These are phyloP conservation scores for Colletotrichum costaricense DNA, from an alignment of 2,329 filamentous ascomycete species.

Conservation along the genomic window DNA sequence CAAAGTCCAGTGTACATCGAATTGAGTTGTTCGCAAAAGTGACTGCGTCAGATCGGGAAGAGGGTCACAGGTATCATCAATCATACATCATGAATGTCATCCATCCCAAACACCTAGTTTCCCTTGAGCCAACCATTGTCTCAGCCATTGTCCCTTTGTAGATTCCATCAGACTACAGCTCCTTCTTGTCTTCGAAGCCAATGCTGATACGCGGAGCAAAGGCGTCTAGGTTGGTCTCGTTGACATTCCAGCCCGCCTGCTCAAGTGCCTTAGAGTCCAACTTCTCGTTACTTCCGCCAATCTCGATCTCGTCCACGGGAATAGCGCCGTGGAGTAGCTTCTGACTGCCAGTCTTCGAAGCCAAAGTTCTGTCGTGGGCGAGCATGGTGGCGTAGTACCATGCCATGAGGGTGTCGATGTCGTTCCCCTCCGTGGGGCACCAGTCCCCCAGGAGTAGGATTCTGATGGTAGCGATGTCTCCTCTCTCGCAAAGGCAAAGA, in stretches of 20 bases:
- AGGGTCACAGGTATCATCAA: neutral
- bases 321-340: neutral
- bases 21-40: neutral
- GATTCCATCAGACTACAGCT: neutral
- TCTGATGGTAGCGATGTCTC: neutral
- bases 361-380: neutral
- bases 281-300: neutral
- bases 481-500: neutral
- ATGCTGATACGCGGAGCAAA: conserved; percentile 8
- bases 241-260: conserved; percentile 2
- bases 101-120: neutral
- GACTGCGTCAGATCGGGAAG: neutral
- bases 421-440: neutral
- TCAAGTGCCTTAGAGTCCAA: neutral
- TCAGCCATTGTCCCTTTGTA: too few species aligned
- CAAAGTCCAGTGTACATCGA: neutral
- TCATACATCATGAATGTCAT: neutral
- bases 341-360: neutral
- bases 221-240: neutral
- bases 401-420: neutral
- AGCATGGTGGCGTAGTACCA: conserved; percentile 9
- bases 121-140: too few species aligned
- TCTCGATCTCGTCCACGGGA: neutral
- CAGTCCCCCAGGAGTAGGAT: conserved; percentile 19
- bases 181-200: neutral